Conservation (phyloP, 257 asterid genomes). For the Mitragyna speciosa region DNA sequence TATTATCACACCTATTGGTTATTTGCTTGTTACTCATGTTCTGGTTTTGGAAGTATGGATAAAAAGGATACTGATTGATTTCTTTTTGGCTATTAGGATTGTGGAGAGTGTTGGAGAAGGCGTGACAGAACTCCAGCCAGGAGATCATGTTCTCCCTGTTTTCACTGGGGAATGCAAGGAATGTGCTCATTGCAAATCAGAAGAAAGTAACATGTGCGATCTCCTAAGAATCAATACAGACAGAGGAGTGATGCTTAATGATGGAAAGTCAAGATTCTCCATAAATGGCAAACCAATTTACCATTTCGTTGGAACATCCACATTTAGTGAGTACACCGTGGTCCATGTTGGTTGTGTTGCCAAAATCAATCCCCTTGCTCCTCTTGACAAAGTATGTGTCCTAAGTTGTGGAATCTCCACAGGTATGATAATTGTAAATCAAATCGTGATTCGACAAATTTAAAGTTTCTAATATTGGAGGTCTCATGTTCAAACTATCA, state of each 20-base stretch:
- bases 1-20: not conserved
- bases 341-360: constrained; percentile 76
- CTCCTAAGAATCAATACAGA: constrained; percentile 78
- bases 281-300: constrained; percentile 69
- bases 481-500: not conserved
- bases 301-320: constrained; percentile 77
- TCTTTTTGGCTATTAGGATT: constrained; percentile 34
- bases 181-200: constrained; percentile 67
- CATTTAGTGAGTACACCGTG: constrained; percentile 80
- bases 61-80: not conserved
- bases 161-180: constrained; percentile 88
- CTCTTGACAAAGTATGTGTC: constrained; percentile 76
- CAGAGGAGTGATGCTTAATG: constrained; percentile 68
- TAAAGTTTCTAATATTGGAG: not conserved
- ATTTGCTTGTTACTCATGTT: too few relatives aligned
- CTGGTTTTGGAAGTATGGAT: too few relatives aligned
- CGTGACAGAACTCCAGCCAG: constrained; percentile 61
- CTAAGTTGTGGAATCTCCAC: constrained; percentile 86
- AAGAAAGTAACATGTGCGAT: constrained; percentile 76
- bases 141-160: constrained; percentile 81
- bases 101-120: constrained; percentile 90
- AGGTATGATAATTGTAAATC: constrained; percentile 35
- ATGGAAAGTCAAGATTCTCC: constrained; percentile 60
- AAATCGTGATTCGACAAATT: not conserved
- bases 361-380: constrained; percentile 68